A percentile compares a stretch with the other conserved stretches of the same genome.
Evolutionary conservation across 106 monocot genomes (phyloP).

Genomic region (Iris macrosiphon): DNA sequence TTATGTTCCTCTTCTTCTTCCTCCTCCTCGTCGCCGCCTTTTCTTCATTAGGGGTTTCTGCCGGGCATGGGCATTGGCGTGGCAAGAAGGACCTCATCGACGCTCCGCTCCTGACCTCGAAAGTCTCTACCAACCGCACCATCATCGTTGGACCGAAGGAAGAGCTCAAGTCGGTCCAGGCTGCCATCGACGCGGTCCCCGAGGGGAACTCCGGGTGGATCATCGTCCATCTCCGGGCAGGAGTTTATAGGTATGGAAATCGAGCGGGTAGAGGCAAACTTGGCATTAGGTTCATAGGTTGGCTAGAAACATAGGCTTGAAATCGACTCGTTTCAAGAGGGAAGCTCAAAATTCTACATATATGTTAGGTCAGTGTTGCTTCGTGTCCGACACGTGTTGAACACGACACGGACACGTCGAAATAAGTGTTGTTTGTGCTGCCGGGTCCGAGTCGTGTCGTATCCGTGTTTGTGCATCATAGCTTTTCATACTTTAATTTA

Average conservation of each 20-base stretch:
- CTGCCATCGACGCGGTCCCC: slow-evolving; percentile 70
- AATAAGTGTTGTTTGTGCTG: too few relatives aligned
- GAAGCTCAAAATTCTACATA: too few relatives aligned
- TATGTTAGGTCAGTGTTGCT: too few relatives aligned
- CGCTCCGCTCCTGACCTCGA: slow-evolving; percentile 11
- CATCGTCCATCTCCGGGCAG: slow-evolving; percentile 63
- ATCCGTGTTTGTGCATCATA: too few relatives aligned
- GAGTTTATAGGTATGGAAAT: slow-evolving; percentile 43
- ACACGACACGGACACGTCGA: too few relatives aligned
- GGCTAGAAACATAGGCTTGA: too few relatives aligned
- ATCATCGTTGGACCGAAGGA: slow-evolving; percentile 14
- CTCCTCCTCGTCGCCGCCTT: not conserved
- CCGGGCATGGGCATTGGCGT: not conserved
- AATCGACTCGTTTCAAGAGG: too few relatives aligned
- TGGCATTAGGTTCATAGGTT: too few relatives aligned
- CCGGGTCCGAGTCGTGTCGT: too few relatives aligned
- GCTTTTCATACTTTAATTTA: too few relatives aligned
- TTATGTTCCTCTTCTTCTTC: not conserved
- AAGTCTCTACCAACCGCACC: slow-evolving; percentile 5
- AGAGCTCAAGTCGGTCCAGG: slow-evolving; percentile 58
- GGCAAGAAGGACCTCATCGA: slow-evolving; percentile 6
- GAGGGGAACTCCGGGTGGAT: slow-evolving; percentile 69
- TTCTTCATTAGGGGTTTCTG: not conserved
- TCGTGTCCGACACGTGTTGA: too few relatives aligned
- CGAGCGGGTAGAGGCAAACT: not conserved